These are phyloP conservation scores for Xylariaceae sp. DNA, from an alignment of 2,329 filamentous ascomycete genomes.

Conservation along the genomic window DNA sequence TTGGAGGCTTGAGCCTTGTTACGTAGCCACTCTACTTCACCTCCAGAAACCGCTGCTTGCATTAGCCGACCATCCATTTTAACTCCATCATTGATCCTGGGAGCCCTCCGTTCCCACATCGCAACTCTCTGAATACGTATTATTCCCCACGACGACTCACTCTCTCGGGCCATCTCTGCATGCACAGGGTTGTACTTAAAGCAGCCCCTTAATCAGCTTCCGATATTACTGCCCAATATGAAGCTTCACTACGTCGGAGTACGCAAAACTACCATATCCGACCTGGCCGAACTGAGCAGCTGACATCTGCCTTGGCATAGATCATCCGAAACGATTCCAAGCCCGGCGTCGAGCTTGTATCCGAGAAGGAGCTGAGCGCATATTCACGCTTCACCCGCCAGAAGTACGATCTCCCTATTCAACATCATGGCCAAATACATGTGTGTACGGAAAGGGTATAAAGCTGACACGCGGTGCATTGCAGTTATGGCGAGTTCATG, in stretches of 20 bases:
- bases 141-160: conserved; percentile 1
- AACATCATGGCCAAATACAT: not conserved
- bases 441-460: not conserved
- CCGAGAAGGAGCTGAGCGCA: conserved; percentile 77
- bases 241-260: conserved; percentile 90
- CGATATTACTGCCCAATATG: conserved; percentile 59
- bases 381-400: conserved; percentile 81
- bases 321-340: conserved; percentile 80
- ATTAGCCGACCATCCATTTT: not conserved
- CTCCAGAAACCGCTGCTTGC: not conserved
- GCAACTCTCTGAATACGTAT: conserved; percentile 5
- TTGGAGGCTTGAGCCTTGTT: too few species aligned
- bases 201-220: not conserved
- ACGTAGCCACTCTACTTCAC: not conserved
- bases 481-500: conserved; percentile 70
- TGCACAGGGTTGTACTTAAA: not conserved
- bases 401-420: conserved; percentile 55
- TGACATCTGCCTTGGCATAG: conserved; percentile 50
- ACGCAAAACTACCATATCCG: conserved; percentile 46
- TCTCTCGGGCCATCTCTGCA: not conserved
- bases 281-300: conserved; percentile 9
- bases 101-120: conserved; percentile 16
- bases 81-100: conserved; percentile 7
- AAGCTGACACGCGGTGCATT: conserved; percentile 24
- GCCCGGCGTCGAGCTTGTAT: conserved; percentile 76